These are phyloP conservation scores for Cryptococcus sp. DNA, from an alignment of 1,284 basidiomycete species.

Conservation along the genomic window DNA sequence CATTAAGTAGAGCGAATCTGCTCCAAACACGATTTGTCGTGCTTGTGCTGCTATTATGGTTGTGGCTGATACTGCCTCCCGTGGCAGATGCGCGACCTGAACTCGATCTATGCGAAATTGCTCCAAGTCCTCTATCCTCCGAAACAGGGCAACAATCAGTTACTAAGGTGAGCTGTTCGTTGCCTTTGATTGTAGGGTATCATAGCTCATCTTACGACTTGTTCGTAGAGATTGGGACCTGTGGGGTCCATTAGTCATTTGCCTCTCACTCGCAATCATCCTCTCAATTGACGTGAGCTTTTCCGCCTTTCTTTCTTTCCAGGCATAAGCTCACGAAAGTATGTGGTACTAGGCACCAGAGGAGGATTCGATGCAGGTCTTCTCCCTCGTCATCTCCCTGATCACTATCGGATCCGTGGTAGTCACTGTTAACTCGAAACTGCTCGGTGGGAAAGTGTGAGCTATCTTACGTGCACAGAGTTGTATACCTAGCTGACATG, in stretches of 20 bases:
- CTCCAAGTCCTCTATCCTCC: constrained; percentile 89
- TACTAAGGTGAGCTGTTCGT: constrained; percentile 64
- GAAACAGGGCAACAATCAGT: constrained; percentile 69
- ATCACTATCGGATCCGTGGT: constrained; percentile 83
- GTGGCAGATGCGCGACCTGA: constrained; percentile 73
- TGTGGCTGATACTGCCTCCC: background rate
- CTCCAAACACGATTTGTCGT: too few species aligned
- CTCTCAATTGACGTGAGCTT: constrained; percentile 77
- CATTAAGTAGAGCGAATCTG: too few species aligned
- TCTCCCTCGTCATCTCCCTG: constrained; percentile 87
- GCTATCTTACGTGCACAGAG: constrained; percentile 42
- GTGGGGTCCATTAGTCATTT: constrained; percentile 89
- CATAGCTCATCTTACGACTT: constrained; percentile 13
- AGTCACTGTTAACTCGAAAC: constrained; percentile 90
- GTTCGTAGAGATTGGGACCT: constrained; percentile 88
- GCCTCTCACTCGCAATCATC: constrained; percentile 78
- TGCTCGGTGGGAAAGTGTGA: constrained; percentile 91
- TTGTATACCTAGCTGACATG: background rate
- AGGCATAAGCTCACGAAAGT: too few species aligned
- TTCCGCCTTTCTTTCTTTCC: too few species aligned
- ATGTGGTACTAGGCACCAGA: constrained; percentile 85
- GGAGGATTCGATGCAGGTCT: constrained; percentile 79
- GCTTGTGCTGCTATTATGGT: too few species aligned
- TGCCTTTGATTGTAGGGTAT: background rate
- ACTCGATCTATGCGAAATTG: constrained; percentile 87